Base-by-base conservation (phyloP, 345 rosid species). In the Angophora floribunda region DNA sequence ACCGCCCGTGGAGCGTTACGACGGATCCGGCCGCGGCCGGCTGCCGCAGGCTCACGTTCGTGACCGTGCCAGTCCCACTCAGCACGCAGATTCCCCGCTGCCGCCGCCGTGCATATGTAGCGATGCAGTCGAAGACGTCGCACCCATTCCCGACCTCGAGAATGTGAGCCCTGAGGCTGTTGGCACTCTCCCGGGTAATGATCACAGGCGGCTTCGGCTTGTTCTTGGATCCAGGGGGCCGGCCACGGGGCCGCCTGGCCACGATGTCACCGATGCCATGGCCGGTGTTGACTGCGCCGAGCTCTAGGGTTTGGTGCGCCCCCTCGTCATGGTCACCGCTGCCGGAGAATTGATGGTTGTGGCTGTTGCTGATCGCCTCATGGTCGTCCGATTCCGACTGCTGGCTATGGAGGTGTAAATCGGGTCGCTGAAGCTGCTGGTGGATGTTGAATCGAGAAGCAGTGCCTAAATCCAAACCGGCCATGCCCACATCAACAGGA, bases 121-220 rank as follows among this genome's bases (percentile, higher is more conserved):
- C 95, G 41, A 98, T 92, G 53, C 98, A 95, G 79, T 96, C 99
- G 86, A 98, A 96, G 79, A 97, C 98, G 86, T 98, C 99, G 88
- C 96, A 98, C 32, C 99, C 98, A 89, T 89, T 96, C 82, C 96
- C 96, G 4, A 98, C 96, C 89, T 98, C 99, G 10, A 98, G 95
- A 95, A 98, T 97, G 96, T 98, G 99, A n/a, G 99, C 99, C 67
- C 99, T 94, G 41, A 98, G 97, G 16, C 98, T 95, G 93, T 98
- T 97, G 32, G 99, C 97, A 88, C 99, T 98, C 92, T 98, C 99
- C 51, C 98, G 89, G 30, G 99, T 96, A 85, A 98, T 96, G 24
- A 98, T 97, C 49, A 98, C 96, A 1, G 99, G 98, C 11, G 99
- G 99, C 87, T 95, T 98, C 3, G 97, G 93, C 89, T 95, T 97